Evolutionary conservation across 2,329 filamentous ascomycete species (phyloP), one percentile per base, ranked within the genome.

Genomic region (Tolypocladium endophyticum): DNA sequence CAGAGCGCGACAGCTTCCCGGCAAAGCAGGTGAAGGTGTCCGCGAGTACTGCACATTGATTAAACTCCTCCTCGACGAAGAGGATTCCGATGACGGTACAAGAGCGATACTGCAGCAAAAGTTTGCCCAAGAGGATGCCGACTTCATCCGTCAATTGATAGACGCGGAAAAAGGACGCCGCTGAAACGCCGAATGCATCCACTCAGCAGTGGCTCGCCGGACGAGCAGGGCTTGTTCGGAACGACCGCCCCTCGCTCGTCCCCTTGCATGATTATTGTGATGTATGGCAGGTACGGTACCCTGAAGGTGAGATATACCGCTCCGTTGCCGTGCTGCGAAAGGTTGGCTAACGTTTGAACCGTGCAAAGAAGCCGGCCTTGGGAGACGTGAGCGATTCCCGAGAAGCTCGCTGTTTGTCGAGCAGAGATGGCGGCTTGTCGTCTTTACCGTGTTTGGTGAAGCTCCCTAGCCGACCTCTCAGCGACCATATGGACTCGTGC

Each of bases 31-130:
- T 36, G 82, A 86, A 64, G 84, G 76, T 5, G 74, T 88, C 36
- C 74, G 80, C 58, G 85, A 87, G 69, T 88, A 85, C 66, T 81
- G 79, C 55, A 81, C 83, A 62, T 72, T 87, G 28, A 77, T 87
- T 23, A 66, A 80, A 55, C 74, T 79, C 59, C 70, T 85, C 39
- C 72, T 85, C 59, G 71, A 72, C 52, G 69, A 71, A 41, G 68
- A 65, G 28, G 64, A 64, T 9, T 65, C 64, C 11, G 62, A 65
- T 4, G 71, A 77, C 33, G 50, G 50, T 20, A 68, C 73, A 9
- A 70, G 72, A 8, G 71, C 71, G 8, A 52, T 75, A 7, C 67
- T 82, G 50, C 73, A 78, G 62, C 73, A 76, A 61, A 76, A 82
- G 63, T 67, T 79, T 20, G 74, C 72, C 3, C 71, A 76, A 57